A percentile compares a stretch with the other conserved stretches of the same genome.
phyloP scores from a whole-genome alignment of 106 monocot species.

The Xerophyta viscosa region DNA sequence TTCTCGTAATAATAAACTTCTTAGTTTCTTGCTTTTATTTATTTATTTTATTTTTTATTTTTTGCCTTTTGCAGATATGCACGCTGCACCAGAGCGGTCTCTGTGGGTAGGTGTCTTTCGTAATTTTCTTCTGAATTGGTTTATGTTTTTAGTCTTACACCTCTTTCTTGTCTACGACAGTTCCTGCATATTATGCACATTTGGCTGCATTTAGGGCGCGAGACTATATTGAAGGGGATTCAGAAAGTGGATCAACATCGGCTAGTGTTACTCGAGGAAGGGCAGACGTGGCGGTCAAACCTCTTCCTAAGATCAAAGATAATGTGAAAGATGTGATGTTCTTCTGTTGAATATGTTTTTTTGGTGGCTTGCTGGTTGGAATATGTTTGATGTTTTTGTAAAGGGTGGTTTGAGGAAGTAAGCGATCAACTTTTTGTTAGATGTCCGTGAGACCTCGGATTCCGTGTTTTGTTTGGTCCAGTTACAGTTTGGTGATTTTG shows the following conservation, averaged over 20 bases:
- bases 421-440: too few relatives aligned
- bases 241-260: constrained; percentile 16
- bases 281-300: not conserved
- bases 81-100: constrained; percentile 71
- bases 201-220: constrained; percentile 58
- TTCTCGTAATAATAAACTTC: not conserved
- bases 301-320: constrained; percentile 35
- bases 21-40: not conserved
- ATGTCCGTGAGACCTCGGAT: too few relatives aligned
- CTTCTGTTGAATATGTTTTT: constrained; percentile 32
- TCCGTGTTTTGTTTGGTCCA: too few relatives aligned
- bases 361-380: too few relatives aligned
- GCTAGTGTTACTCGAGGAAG: not conserved
- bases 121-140: not conserved
- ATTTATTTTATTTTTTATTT: too few relatives aligned
- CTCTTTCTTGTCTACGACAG: constrained; percentile 41
- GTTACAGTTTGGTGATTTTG: too few relatives aligned
- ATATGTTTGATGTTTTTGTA: too few relatives aligned
- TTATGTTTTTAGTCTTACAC: too few relatives aligned
- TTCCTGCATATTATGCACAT: constrained; percentile 79
- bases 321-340: constrained; percentile 78
- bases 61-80: constrained; percentile 50
- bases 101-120: constrained; percentile 31
- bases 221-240: constrained; percentile 52
- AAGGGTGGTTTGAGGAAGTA: too few relatives aligned